Evolutionary conservation across 202 grass and related monocot genomes (phyloP).

Genomic region (Carex sylvatica): DNA sequence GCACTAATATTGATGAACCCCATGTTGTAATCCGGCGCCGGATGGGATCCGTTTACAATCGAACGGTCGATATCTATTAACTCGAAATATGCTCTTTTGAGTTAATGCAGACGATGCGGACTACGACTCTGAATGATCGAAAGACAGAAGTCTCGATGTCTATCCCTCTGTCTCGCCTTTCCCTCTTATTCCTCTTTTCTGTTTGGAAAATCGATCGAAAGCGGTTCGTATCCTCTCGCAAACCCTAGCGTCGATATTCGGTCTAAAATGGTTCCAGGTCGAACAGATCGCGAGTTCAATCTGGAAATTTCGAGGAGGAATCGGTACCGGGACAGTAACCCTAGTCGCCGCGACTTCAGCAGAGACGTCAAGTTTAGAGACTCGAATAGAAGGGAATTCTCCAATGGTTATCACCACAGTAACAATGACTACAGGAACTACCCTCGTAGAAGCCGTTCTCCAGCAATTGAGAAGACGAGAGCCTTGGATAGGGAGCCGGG

Average conservation of each 20-base stretch:
- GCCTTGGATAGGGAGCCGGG: conserved; percentile 62
- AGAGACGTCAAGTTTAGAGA: conserved; percentile 30
- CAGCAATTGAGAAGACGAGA: conserved; percentile 23
- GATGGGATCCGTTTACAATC: no score
- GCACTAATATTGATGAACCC: no score
- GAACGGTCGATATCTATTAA: no score
- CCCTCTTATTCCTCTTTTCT: no score
- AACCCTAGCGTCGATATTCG: not conserved
- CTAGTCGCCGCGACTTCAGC: conserved; percentile 21
- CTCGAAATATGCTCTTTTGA: no score
- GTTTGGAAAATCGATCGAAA: no score
- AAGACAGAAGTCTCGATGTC: no score
- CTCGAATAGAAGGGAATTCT: conserved; percentile 30
- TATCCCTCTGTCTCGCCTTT: no score
- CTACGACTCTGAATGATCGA: no score
- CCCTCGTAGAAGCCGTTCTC: conserved; percentile 24
- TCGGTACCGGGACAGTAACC: conserved; percentile 31
- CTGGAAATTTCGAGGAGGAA: conserved; percentile 43
- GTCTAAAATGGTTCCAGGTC: conserved; percentile 1
- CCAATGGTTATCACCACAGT: conserved; percentile 27
- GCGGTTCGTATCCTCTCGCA: not conserved
- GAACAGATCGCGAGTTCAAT: conserved; percentile 4
- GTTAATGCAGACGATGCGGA: no score
- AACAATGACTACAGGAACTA: conserved; percentile 28
- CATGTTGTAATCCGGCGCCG: no score